Evolutionary conservation across 1,284 basidiomycete species (phyloP), one percentile per base, ranked within the genome.

Genomic region (Cryptococcus sp.): DNA sequence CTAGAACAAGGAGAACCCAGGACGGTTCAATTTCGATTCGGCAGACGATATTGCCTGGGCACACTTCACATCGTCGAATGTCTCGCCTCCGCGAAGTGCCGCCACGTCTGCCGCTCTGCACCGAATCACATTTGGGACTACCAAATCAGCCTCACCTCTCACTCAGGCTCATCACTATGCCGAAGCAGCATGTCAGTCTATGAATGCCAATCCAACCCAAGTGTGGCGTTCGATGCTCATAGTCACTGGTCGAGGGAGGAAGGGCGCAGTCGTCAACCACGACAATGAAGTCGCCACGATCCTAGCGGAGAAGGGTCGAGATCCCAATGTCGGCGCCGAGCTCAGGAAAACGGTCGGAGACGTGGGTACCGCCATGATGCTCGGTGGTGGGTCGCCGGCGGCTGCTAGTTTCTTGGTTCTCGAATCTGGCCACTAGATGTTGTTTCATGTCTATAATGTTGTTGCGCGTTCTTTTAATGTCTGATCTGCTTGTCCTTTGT

Each of bases 271-370:
- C 45, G 82, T 85, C 67, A 80, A 81, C 60, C 65, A 68, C 48
- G 62, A 54, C 16, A 48, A 62, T 45, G 89, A 91, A 75, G 67
- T 90, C 48, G 82, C 82, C 54, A 76, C 78, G 54, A 67, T 90
- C 19, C 78, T 85, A 70, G 79, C 82, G 21, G 81, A 83, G 63
- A 69, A 77, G n/a, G 79, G 67, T n/a, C 74, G 81, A 61, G 77
- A 78, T 41, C 74, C 69, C 1, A 59, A 61, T 39, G 67, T 83
- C 23, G 80, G 81, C 7, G 81, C 80, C 4, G 83, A 85, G 55
- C 82, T 90, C 54, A 79, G 81, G 68, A 87, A 87, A 79, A 88
- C 88, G 4, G 78, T 91, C 42, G 89, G 89, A 2, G 87, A 91
- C 69, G 82, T 86, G n/a, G 85, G 83, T 11, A 82, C 84, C 18